phyloP scores from a whole-genome alignment of 176 grass and related monocot species.

The Raddia distichophylla region DNA sequence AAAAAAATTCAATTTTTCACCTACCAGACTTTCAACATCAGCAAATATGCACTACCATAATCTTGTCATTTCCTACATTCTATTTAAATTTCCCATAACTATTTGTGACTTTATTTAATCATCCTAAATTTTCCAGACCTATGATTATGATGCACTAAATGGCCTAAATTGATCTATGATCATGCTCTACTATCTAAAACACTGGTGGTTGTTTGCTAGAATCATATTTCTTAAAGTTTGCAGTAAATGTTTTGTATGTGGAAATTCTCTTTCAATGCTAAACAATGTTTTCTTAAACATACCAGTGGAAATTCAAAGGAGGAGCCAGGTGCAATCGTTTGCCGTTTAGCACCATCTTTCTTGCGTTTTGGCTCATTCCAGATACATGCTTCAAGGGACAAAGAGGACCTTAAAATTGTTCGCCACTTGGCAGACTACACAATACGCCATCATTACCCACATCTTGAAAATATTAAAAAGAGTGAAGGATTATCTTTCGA shows the following conservation, averaged over 20 bases:
- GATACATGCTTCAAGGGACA: slow-evolving; percentile 71
- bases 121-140: not conserved
- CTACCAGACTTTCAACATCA: not conserved
- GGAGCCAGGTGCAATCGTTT: slow-evolving; percentile 94
- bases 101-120: not conserved
- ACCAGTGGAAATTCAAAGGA: slow-evolving; percentile 93
- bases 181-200: slow-evolving; percentile 10
- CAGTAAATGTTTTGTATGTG: slow-evolving; percentile 33
- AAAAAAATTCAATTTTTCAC: not conserved
- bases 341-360: slow-evolving; percentile 85
- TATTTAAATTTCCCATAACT: not conserved
- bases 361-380: slow-evolving; percentile 95
- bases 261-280: slow-evolving; percentile 7
- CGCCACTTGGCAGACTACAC: slow-evolving; percentile 72
- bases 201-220: not conserved
- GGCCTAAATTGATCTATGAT: not conserved
- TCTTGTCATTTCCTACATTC: too few relatives aligned
- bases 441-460: slow-evolving; percentile 76
- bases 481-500: slow-evolving; percentile 91
- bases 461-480: slow-evolving; percentile 89
- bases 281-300: slow-evolving; percentile 24
- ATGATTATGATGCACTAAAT: slow-evolving; percentile 9
- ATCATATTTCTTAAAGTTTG: slow-evolving; percentile 14
- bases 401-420: slow-evolving; percentile 81
- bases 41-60: not conserved